Base-by-base conservation (phyloP, 768 basidiomycete genomes). In the Rhodosporidiobolus sp. region DNA sequence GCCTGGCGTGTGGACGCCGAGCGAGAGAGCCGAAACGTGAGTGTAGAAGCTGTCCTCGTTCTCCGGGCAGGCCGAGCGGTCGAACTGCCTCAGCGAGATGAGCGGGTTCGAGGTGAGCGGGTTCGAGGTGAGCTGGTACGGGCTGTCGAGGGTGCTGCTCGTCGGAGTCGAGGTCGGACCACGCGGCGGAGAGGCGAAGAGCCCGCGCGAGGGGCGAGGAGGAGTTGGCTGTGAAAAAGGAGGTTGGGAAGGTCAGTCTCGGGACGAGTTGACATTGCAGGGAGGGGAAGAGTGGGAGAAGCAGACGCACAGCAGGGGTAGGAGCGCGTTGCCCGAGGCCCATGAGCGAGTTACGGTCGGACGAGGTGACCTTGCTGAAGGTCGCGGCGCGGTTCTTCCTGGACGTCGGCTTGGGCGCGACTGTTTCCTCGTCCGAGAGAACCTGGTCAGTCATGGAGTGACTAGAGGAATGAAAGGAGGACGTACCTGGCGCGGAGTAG, bases 1-100 rank as follows among this genome's bases (percentile, higher is more conserved):
- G 53, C 2, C 19, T n/a, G 38, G 17, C 19, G 56, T 20, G 17
- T 48, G 57, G n/a, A n/a, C 12, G 46, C 17, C 26, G 30, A 50
- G 4, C 9, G 52, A 48, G 38, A 34, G 64, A 32, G 16, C 12
- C 17, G 60, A 57, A 52, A 59, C 14, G 56, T 50, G 54, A 30
- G 65, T 58, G 70, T 68, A 68, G 38, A 65, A 73, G 62, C 57
- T 64, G 62, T 72, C 71, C 28, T 72, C 72, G n/a, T 57, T 20
- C 30, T 64, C 63, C 12, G 72, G 67, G 34, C 45, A 52, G 35
- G 59, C 52, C 22, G 67, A 65, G 30, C 63, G 72, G 46, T 73
- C 67, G 63, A 65, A 65, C 22, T 12, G 35, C 3, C 22, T 6
- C 22, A 38, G 57, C 35, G 38, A 24, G 38, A 14, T 24, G 56